Evolutionary conservation across 345 rosid species (phyloP).

Genomic region (Aquilaria yunnanensis): DNA sequence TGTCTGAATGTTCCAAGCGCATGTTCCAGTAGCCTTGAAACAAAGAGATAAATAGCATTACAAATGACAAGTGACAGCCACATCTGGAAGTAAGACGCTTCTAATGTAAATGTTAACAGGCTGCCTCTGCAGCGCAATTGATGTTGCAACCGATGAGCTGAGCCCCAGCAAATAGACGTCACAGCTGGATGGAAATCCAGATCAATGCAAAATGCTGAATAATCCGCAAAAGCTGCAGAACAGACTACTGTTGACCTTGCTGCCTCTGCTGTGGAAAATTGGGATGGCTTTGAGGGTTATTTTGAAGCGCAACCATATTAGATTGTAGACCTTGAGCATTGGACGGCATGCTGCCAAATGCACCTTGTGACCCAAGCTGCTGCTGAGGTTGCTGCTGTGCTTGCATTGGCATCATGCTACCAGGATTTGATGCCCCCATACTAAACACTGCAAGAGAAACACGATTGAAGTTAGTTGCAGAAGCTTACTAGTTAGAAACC

Average conservation of each 20-base stretch:
- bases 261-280: conserved; percentile 65
- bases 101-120: too few relatives aligned
- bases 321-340: conserved; percentile 69
- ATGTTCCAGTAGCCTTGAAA: too few relatives aligned
- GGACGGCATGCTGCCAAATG: conserved; percentile 52
- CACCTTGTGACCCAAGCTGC: conserved; percentile 48
- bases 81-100: too few relatives aligned
- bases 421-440: conserved; percentile 62
- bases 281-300: conserved; percentile 50
- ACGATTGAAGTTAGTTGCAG: background rate
- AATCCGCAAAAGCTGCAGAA: too few relatives aligned
- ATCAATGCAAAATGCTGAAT: too few relatives aligned
- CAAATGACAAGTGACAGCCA: too few relatives aligned
- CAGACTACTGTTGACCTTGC: conserved; percentile 60
- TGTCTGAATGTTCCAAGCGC: too few relatives aligned
- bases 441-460: conserved; percentile 59
- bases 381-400: conserved; percentile 52
- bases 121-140: too few relatives aligned
- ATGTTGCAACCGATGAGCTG: too few relatives aligned
- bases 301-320: conserved; percentile 64
- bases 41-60: too few relatives aligned
- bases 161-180: too few relatives aligned
- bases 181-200: too few relatives aligned
- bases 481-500: background rate
- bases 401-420: conserved; percentile 59